Percentiles rank a stretch among this genome's conserved stretches.
phyloP scores from a whole-genome alignment of 2,329 filamentous ascomycete species.

The Calycina marina region DNA sequence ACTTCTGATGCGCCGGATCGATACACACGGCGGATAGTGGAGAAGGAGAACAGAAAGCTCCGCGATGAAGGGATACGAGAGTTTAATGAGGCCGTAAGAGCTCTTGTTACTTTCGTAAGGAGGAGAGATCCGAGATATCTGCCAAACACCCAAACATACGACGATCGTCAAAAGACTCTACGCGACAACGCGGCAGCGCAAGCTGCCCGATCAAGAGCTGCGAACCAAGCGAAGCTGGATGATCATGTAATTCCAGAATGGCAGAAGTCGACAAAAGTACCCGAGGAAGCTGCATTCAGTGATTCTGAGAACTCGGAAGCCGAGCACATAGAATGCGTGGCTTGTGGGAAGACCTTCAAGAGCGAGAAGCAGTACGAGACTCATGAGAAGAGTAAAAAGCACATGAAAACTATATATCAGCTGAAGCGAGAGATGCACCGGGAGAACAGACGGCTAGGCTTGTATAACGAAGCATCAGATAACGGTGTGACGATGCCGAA shows the following conservation, averaged over 20 bases:
- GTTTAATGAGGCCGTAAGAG: conserved; percentile 84
- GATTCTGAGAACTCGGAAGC: conserved; percentile 35
- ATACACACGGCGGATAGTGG: conserved; percentile 68
- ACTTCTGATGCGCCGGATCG: conserved; percentile 80
- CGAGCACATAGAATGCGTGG: conserved; percentile 57
- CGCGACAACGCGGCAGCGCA: conserved; percentile 71
- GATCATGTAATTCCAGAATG: conserved; percentile 58
- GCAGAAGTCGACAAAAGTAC: conserved; percentile 45
- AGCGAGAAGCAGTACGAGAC: conserved; percentile 84
- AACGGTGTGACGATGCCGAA: conserved; percentile 5
- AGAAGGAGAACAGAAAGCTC: conserved; percentile 81
- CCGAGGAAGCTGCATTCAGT: conserved; percentile 39
- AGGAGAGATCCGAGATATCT: conserved; percentile 83
- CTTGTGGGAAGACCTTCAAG: conserved; percentile 70
- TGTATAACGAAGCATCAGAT: conserved; percentile 23
- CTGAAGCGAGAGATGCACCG: conserved; percentile 70
- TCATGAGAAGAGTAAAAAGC: conserved; percentile 95
- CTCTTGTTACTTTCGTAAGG: conserved; percentile 73
- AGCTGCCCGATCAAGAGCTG: conserved; percentile 67
- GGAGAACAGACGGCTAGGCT: conserved; percentile 51
- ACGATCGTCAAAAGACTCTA: conserved; percentile 63
- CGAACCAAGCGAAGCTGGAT: conserved; percentile 60
- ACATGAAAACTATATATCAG: conserved; percentile 71
- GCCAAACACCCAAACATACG: conserved; percentile 61
- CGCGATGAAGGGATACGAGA: conserved; percentile 72